Percentiles rank a stretch among this genome's conserved stretches.
These are phyloP conservation scores for Diutina scorzettiae DNA, from an alignment of 1,139 yeast genomes.

Conservation along the genomic window DNA sequence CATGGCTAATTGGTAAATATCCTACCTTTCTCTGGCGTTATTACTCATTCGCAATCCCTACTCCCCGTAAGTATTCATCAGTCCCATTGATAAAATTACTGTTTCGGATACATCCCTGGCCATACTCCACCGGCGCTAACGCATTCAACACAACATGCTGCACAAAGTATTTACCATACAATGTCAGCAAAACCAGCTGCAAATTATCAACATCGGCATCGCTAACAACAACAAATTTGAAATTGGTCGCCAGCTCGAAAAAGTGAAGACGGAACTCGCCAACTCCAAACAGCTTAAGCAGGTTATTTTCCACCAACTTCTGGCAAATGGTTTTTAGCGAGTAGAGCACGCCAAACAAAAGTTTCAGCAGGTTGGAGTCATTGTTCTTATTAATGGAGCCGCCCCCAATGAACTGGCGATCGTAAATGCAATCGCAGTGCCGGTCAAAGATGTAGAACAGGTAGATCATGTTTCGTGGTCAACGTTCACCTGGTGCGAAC, in stretches of 20 bases:
- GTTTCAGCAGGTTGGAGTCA: constrained; percentile 56
- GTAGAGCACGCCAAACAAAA: constrained; percentile 78
- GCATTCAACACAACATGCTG: constrained; percentile 60
- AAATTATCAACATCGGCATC: constrained; percentile 55
- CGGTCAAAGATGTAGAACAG: constrained; percentile 85
- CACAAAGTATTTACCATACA: constrained; percentile 58
- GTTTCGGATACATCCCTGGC: constrained; percentile 25
- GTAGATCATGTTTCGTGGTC: constrained; percentile 27
- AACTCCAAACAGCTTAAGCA: constrained; percentile 56
- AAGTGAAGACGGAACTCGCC: constrained; percentile 69
- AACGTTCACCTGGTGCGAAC: too few relatives aligned
- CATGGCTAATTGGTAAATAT: too few relatives aligned
- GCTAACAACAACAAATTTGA: constrained; percentile 64
- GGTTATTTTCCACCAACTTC: constrained; percentile 45
- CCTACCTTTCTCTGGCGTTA: too few relatives aligned
- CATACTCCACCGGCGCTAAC: constrained; percentile 41
- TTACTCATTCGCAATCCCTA: too few relatives aligned
- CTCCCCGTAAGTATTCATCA: constrained; percentile 24
- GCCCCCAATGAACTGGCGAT: constrained; percentile 43
- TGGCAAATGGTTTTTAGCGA: constrained; percentile 67
- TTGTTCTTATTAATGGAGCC: constrained; percentile 46
- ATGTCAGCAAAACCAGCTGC: constrained; percentile 47
- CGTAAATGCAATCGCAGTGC: constrained; percentile 73
- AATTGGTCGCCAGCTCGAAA: constrained; percentile 66
- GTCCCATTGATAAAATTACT: constrained; percentile 31